Evolutionary conservation across 208 protist species (phyloP), one percentile per base, ranked within the genome.

Genomic region (Acanthamoeba castellanii): DNA sequence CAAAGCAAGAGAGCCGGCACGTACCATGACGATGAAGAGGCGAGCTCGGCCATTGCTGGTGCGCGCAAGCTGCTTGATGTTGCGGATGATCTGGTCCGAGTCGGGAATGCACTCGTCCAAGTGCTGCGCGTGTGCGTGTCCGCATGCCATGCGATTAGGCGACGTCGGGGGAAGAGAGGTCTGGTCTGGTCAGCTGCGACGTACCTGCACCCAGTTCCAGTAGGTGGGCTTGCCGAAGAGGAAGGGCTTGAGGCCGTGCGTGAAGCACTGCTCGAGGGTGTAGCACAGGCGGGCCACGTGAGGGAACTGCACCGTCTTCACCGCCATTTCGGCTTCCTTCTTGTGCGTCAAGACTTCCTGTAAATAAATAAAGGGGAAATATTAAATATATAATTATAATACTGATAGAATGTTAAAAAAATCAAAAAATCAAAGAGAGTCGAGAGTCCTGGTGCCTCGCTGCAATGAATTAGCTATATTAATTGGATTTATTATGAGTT

Each of bases 121-220:
- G 30, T 78, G 70, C 70, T 78, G 20, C 50, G 50, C 14, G 50
- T 18, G 50, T 66, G 11, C 22, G 16, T 11, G 11, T 20, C 18
- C 22, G 59, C 22, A 14, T 66, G 59, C 0, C 22, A n/a, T n/a
- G n/a, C 20, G 20, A 18, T 34, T 34, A 45, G 22, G 70, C 7
- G 70, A 18, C 30, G 11, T 9, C 5, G 32, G 5, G 70, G 11
- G 70, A 78, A n/a, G 27, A 34, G 37, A 78, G 70, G 37, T 1
- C 13, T 27, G 3, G 18, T 0, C 11, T 16, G 9, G 20, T 2
- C n/a, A n/a, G 2, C 70, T 30, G 9, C 66, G 30, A 47, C 70
- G 70, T 30, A 78, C 70, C 70, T 78, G 70, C 30, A 78, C 70
- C 70, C 70, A 78, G n/a, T 78, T 78, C 70, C 70, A 78, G 70